These are phyloP conservation scores for Cladobotryum mycophilum DNA, from an alignment of 2,329 filamentous ascomycete species.

Conservation along the genomic window DNA sequence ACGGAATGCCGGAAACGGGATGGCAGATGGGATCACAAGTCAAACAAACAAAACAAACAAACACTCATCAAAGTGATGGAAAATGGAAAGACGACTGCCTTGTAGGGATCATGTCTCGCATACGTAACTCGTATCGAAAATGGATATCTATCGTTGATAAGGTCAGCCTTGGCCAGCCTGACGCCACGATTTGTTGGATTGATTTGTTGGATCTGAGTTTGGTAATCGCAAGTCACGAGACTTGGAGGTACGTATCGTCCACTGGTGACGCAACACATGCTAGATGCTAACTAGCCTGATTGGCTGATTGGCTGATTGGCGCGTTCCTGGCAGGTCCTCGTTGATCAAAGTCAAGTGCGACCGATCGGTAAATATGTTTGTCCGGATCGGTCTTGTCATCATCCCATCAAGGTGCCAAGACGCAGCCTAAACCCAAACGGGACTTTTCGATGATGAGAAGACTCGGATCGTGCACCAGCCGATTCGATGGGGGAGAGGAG, in stretches of 20 bases:
- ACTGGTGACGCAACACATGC: background rate
- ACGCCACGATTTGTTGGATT: slow-evolving; percentile 1
- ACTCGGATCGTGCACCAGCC: slow-evolving; percentile 3
- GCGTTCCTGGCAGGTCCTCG: slow-evolving; percentile 8
- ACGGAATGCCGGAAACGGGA: too few species aligned
- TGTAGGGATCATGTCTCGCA: background rate
- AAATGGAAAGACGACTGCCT: too few species aligned
- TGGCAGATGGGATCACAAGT: too few species aligned
- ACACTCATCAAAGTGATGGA: too few species aligned
- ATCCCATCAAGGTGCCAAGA: background rate
- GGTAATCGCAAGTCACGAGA: slow-evolving; percentile 7
- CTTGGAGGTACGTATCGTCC: background rate
- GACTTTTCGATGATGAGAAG: background rate
- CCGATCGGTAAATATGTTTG: slow-evolving; percentile 11
- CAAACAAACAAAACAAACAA: too few species aligned
- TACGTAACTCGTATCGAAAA: background rate
- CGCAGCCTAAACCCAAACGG: slow-evolving; percentile 3
- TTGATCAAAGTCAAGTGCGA: background rate
- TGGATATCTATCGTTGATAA: background rate
- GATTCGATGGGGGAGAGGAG: background rate
- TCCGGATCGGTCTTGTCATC: slow-evolving; percentile 2
- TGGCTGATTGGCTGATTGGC: slow-evolving; percentile 7
- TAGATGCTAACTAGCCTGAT: background rate
- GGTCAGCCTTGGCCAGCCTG: slow-evolving; percentile 9
- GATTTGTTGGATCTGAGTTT: background rate